Conservation (phyloP, 129 eudicot species). For the Erigeron canadensis region DNA sequence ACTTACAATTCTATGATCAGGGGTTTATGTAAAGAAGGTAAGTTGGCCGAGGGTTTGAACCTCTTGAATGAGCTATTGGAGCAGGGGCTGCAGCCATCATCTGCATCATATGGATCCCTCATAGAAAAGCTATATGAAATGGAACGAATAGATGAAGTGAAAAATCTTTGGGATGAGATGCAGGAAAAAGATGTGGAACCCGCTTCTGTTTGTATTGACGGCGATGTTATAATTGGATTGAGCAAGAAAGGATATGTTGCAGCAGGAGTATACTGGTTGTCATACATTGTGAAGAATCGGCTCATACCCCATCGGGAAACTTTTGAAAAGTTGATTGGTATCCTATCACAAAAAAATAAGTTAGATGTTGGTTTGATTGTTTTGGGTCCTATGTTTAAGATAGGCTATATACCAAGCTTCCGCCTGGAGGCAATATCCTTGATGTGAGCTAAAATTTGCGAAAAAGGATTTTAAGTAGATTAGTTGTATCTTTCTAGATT, state of each 20-base stretch:
- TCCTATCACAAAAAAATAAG: conserved; percentile 39
- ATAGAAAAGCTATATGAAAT: conserved; percentile 50
- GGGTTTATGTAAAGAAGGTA: conserved; percentile 56
- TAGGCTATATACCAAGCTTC: conserved; percentile 45
- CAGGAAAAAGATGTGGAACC: conserved; percentile 54
- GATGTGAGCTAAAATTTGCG: conserved; percentile 23
- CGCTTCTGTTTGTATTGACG: conserved; percentile 32
- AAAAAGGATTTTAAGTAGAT: not conserved
- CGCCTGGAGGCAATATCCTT: conserved; percentile 24
- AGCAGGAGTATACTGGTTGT: conserved; percentile 60
- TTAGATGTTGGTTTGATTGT: conserved; percentile 47
- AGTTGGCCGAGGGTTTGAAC: conserved; percentile 34
- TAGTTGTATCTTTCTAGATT: not conserved
- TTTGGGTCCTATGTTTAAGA: conserved; percentile 43
- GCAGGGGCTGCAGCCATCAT: conserved; percentile 53
- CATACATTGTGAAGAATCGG: conserved; percentile 37
- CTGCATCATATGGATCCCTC: conserved; percentile 47
- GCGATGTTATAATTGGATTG: conserved; percentile 47
- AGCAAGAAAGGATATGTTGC: conserved; percentile 43
- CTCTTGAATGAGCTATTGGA: conserved; percentile 54
- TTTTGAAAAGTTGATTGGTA: conserved; percentile 42
- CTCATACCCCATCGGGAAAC: conserved; percentile 40
- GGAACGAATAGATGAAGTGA: conserved; percentile 45
- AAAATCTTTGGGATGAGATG: conserved; percentile 55
- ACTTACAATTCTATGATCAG: conserved; percentile 56